These are phyloP conservation scores for Besnoitia besnoiti DNA, from an alignment of 169 alveolate species.

Conservation along the genomic window DNA sequence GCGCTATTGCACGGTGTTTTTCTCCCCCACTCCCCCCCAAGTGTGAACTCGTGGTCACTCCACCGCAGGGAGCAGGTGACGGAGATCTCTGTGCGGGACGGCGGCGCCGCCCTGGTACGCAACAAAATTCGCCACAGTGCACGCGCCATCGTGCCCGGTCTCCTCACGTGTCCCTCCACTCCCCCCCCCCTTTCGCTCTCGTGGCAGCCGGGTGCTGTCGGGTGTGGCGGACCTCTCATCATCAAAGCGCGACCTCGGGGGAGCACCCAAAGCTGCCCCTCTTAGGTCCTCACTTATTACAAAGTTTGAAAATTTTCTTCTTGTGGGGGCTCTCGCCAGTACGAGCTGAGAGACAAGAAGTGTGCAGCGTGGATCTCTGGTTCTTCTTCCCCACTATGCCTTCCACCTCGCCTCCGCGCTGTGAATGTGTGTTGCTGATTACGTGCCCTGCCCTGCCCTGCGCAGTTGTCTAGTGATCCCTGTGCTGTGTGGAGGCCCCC, in stretches of 20 bases:
- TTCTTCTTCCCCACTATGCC: neutral
- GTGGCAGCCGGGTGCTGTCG: neutral
- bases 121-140: neutral
- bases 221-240: neutral
- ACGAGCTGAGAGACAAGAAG: neutral
- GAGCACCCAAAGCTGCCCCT: neutral
- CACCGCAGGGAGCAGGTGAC: neutral
- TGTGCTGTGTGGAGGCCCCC: neutral
- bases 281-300: neutral
- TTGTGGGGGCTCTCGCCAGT: neutral
- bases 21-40: no score
- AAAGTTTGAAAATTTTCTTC: no score
- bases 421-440: neutral
- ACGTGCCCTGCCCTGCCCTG: neutral
- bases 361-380: neutral
- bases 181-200: neutral
- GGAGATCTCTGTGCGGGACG: neutral
- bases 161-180: neutral
- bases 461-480: neutral
- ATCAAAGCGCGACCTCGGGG: neutral
- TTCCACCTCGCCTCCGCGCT: neutral
- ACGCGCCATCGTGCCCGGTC: neutral
- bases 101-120: neutral
- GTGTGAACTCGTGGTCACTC: neutral
- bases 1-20: no score